Conservation (phyloP, 805 yeast species). For the Lipomyces sp. region DNA sequence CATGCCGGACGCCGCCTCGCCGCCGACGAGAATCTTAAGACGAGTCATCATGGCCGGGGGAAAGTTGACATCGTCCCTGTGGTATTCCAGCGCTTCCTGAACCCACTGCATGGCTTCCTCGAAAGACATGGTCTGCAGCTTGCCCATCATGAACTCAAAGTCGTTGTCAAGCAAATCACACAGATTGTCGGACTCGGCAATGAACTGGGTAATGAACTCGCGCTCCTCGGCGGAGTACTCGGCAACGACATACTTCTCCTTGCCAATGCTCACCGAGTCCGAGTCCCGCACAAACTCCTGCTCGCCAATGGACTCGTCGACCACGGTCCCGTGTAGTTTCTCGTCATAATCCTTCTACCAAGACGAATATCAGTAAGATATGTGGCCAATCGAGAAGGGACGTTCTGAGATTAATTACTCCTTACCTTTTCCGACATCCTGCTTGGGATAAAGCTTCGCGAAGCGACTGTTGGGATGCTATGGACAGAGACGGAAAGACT, state of each 20-base stretch:
- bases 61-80: slow-evolving; percentile 49
- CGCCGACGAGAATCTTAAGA: slow-evolving; percentile 35
- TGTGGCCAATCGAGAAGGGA: no score
- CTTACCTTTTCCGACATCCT: no score
- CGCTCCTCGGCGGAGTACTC: not conserved
- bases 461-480: no score
- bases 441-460: no score
- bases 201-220: not conserved
- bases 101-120: slow-evolving; percentile 45
- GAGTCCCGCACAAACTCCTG: no score
- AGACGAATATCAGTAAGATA: no score
- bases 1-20: slow-evolving; percentile 30
- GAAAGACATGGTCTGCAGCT: slow-evolving; percentile 14
- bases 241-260: not conserved
- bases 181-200: not conserved
- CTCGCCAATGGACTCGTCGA: no score
- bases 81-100: slow-evolving; percentile 42
- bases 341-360: no score
- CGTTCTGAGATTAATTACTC: no score
- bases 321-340: no score
- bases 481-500: no score
- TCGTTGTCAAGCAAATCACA: slow-evolving; percentile 28
- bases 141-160: slow-evolving; percentile 34
- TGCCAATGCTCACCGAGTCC: not conserved
- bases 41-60: slow-evolving; percentile 41